Percentiles rank a stretch among this genome's conserved stretches.
Evolutionary conservation across 2,329 filamentous ascomycete genomes (phyloP).

Genomic region (Lasiodiplodia hormozganensis): DNA sequence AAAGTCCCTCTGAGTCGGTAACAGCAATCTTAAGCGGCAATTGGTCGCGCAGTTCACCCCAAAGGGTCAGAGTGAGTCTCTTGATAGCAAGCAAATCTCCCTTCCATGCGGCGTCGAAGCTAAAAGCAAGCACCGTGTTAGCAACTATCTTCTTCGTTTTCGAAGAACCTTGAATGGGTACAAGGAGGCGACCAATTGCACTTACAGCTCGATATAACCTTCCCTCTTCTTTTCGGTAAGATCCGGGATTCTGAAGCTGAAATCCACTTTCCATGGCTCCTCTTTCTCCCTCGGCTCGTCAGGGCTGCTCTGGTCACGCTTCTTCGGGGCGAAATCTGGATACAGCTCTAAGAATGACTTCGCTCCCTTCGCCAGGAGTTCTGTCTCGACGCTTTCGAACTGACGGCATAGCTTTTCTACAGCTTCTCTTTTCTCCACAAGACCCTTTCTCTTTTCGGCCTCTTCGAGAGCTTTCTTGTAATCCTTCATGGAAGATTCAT

Average conservation of each 20-base stretch:
- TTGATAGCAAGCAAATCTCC: conserved; percentile 74
- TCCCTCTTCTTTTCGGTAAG: conserved; percentile 61
- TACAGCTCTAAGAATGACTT: conserved; percentile 72
- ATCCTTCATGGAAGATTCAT: conserved; percentile 45
- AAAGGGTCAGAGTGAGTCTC: conserved; percentile 65
- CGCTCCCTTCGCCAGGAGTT: conserved; percentile 64
- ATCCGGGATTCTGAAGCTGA: conserved; percentile 59
- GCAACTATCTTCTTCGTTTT: neutral
- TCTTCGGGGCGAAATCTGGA: conserved; percentile 49
- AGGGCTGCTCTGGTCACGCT: conserved; percentile 23
- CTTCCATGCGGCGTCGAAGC: conserved; percentile 75
- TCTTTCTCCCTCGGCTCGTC: neutral
- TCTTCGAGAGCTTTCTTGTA: conserved; percentile 37
- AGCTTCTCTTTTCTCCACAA: conserved; percentile 62
- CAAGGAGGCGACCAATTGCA: conserved; percentile 28
- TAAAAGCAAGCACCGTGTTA: conserved; percentile 37
- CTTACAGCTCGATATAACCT: conserved; percentile 70
- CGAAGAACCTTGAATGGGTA: too few relatives aligned
- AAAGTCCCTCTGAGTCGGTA: conserved; percentile 58
- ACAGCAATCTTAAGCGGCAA: conserved; percentile 70
- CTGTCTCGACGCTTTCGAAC: conserved; percentile 62
- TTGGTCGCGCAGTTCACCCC: conserved; percentile 61
- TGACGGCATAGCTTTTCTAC: conserved; percentile 60
- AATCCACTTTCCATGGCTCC: conserved; percentile 42
- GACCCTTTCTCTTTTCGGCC: conserved; percentile 34